Conservation (phyloP, 805 yeast genomes). For the Candida lessepsii region DNA sequence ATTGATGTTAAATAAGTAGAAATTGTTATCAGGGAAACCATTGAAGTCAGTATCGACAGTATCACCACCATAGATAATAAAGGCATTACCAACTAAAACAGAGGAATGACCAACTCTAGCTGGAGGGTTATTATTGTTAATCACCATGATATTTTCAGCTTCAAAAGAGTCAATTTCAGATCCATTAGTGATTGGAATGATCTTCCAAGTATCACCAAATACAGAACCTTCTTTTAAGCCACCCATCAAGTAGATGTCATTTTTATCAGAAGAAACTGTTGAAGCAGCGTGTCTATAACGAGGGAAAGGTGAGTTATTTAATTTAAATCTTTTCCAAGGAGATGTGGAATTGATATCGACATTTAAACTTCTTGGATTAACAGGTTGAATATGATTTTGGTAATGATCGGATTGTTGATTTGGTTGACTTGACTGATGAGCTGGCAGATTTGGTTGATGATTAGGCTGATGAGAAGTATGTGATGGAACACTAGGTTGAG, state of each 20-base stretch:
- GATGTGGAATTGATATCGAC: constrained; percentile 22
- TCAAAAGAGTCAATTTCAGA: constrained; percentile 23
- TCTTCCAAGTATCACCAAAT: constrained; percentile 93
- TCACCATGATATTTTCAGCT: constrained; percentile 40
- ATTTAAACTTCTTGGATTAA: background rate
- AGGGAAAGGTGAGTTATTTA: constrained; percentile 83
- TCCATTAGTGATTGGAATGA: constrained; percentile 48
- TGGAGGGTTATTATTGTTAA: constrained; percentile 79
- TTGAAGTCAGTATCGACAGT: constrained; percentile 75
- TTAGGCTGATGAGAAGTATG: background rate
- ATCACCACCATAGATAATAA: constrained; percentile 94
- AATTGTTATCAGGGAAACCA: constrained; percentile 82
- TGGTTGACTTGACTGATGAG: constrained; percentile 1
- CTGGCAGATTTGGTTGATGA: too few species aligned
- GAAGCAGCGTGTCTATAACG: constrained; percentile 93
- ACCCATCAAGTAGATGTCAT: constrained; percentile 87
- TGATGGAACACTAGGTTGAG: constrained; percentile 12
- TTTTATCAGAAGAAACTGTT: constrained; percentile 68
- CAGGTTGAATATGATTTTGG: too few species aligned
- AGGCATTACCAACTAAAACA: constrained; percentile 90
- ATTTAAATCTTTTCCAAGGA: constrained; percentile 68
- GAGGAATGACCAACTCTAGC: constrained; percentile 97
- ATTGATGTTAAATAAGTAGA: constrained; percentile 74
- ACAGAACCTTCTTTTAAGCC: constrained; percentile 91
- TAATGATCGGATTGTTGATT: too few species aligned